phyloP scores from a whole-genome alignment of 2,329 filamentous ascomycete genomes.

The Alternaria panax region DNA sequence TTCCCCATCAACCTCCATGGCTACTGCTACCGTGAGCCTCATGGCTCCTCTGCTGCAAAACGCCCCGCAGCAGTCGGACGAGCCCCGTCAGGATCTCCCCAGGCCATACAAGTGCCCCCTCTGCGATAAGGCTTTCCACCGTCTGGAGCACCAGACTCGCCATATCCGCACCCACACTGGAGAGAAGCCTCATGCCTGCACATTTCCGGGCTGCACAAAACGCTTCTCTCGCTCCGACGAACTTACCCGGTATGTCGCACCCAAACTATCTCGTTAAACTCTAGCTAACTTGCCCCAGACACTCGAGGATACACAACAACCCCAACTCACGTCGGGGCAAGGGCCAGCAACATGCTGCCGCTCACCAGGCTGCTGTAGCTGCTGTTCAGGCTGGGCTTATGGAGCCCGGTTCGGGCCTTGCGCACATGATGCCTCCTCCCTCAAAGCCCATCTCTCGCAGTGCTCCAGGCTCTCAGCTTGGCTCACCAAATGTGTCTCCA shows the following conservation, averaged over 20 bases:
- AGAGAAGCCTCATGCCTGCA: slow-evolving; percentile 97
- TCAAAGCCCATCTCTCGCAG: slow-evolving; percentile 83
- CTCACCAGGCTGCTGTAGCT: slow-evolving; percentile 64
- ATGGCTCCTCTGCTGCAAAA: slow-evolving; percentile 68
- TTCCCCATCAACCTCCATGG: slow-evolving; percentile 39
- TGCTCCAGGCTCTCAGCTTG: slow-evolving; percentile 83
- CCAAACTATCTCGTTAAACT: neutral
- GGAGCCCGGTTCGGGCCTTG: slow-evolving; percentile 57
- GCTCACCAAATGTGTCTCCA: slow-evolving; percentile 94
- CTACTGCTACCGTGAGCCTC: slow-evolving; percentile 57
- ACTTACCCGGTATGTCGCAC: slow-evolving; percentile 65
- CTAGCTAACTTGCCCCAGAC: slow-evolving; percentile 59
- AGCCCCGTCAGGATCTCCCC: slow-evolving; percentile 82
- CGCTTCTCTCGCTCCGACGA: slow-evolving; percentile 97
- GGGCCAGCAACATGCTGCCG: slow-evolving; percentile 71
- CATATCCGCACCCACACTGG: slow-evolving; percentile 98
- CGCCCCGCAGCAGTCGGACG: slow-evolving; percentile 51
- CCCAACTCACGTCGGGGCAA: slow-evolving; percentile 94
- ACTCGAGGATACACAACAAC: slow-evolving; percentile 99
- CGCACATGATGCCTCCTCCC: slow-evolving; percentile 77
- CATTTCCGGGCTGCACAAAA: slow-evolving; percentile 94
- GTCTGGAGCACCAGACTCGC: slow-evolving; percentile 88
- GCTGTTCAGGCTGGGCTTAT: slow-evolving; percentile 60
- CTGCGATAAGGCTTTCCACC: slow-evolving; percentile 98
- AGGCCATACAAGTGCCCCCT: slow-evolving; percentile 98